phyloP scores from a whole-genome alignment of 352 stramenopile genomes.

The Phytophthora chlamydospora region DNA sequence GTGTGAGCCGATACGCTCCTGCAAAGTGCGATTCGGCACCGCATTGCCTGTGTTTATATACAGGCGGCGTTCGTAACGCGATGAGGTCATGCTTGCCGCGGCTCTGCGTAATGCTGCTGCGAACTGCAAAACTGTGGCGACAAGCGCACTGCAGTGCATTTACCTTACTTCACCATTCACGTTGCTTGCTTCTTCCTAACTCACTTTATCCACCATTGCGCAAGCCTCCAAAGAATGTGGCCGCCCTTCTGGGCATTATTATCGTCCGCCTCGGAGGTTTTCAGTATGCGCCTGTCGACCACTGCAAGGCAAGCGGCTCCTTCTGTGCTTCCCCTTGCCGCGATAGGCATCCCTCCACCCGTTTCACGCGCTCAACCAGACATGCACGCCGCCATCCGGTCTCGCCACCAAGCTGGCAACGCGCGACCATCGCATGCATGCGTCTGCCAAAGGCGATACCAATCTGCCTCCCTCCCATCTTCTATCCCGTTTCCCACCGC shows the following conservation, averaged over 20 bases:
- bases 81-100: conserved; percentile 19
- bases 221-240: not conserved
- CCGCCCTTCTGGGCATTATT: too few species aligned
- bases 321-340: not conserved
- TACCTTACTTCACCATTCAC: too few species aligned
- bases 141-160: too few species aligned
- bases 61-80: conserved; percentile 18
- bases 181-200: too few species aligned
- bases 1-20: not conserved
- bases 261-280: not conserved
- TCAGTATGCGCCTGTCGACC: not conserved
- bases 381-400: conserved; percentile 18
- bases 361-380: conserved; percentile 5
- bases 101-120: conserved; percentile 17
- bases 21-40: not conserved
- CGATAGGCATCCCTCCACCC: not conserved
- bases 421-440: not conserved
- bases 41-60: conserved; percentile 7
- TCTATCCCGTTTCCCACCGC: not conserved
- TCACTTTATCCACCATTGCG: not conserved
- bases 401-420: not conserved
- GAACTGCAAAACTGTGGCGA: not conserved
- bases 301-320: not conserved
- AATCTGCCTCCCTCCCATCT: conserved; percentile 4
- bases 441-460: conserved; percentile 5